Evolutionary conservation across 2,329 filamentous ascomycete species (phyloP), one percentile per base, ranked within the genome.

Genomic region (Aspergillus sp.): DNA sequence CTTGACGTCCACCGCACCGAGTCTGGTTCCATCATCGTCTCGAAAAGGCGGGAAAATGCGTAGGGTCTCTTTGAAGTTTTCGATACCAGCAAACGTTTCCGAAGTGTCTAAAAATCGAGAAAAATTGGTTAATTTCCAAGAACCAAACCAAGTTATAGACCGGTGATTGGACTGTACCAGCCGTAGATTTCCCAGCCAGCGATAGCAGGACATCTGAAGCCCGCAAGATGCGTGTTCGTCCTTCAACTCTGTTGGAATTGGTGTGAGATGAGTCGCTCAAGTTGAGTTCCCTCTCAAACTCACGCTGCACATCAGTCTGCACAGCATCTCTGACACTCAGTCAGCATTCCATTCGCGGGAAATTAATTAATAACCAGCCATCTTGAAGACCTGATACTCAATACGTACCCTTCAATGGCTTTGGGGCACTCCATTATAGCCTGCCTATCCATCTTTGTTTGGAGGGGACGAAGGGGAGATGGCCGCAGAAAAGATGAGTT

Each of bases 41-140:
- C 49, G 49, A 37, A 56, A 52, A 6, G 58, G 57, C 7, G 59
- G 58, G 11, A 60, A 62, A 6, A 54, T 36, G 12, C 58, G 56
- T n/a, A 62, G 34, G 7, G 49, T 53, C 44, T 61, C 57, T 29
- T 59, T 50, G 12, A 58, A 59, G 33, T 42, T 59, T 33, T 50
- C 52, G 13, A 61, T 49, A 5, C 52, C 56, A 2, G 46, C 42
- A 9, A 45, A 41, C 26, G 39, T 11, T 12, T 57, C 50, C 11
- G 37, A 28, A 10, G 42, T 35, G 11, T 50, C 50, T 53, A 30
- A 4, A 13, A 34, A 6, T 13, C 9, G 33, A 2, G 4, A 34
- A 19, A 19, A 19, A 19, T 19, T 19, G 19, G 19, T 19, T 13
- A 12, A 5, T 7, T 34, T 5, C 3, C n/a, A 27, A 9, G 7